phyloP scores from a whole-genome alignment of 371 early-diverging fungal genomes.

The Mortierella sp. region DNA sequence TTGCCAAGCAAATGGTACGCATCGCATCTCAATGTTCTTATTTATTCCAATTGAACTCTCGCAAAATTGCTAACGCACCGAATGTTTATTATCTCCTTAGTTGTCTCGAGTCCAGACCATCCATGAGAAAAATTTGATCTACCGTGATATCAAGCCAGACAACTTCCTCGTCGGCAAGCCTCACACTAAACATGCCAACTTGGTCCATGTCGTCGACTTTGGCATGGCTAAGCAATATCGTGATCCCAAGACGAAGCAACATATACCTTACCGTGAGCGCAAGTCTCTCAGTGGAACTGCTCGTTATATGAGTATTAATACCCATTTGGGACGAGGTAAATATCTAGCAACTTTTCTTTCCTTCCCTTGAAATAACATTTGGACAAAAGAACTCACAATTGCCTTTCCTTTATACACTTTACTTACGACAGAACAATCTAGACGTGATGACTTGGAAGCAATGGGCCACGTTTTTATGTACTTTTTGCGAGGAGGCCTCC shows the following conservation, averaged over 20 bases:
- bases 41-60: not conserved
- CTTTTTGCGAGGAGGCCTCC: constrained; percentile 97
- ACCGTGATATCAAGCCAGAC: constrained; percentile 99
- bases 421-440: constrained; percentile 53
- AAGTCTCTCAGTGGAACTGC: constrained; percentile 97
- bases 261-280: constrained; percentile 93
- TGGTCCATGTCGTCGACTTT: constrained; percentile 92
- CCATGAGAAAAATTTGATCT: constrained; percentile 97
- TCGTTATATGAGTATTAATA: constrained; percentile 97
- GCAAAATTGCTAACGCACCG: too few relatives aligned
- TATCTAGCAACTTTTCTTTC: not conserved
- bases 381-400: not conserved
- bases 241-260: constrained; percentile 94
- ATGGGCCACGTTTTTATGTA: constrained; percentile 99
- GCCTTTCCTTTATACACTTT: not conserved
- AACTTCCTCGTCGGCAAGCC: constrained; percentile 97
- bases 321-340: constrained; percentile 90
- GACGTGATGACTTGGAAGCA: constrained; percentile 99
- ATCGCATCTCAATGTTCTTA: not conserved
- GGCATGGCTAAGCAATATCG: constrained; percentile 98
- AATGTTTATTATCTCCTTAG: constrained; percentile 57
- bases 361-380: not conserved
- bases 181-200: constrained; percentile 69
- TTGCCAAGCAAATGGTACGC: constrained; percentile 96
- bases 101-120: constrained; percentile 93